Percentiles rank a stretch among this genome's conserved stretches.
Conservation (phyloP, 1,284 basidiomycete genomes). For the Prillingera fragicola region DNA sequence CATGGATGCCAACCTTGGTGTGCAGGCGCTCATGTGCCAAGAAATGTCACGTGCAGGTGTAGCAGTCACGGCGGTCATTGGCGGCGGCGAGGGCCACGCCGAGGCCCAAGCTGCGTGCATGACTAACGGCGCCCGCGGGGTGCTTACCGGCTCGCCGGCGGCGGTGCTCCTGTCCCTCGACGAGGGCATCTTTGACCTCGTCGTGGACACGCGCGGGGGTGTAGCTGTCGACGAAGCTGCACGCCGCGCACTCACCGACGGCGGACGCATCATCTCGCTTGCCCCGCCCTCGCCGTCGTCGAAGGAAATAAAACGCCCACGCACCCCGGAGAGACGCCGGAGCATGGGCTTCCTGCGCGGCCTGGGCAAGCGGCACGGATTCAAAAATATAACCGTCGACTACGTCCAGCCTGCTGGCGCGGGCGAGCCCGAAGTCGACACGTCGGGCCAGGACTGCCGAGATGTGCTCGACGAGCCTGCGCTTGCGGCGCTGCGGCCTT, state of each 20-base stretch:
- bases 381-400: slow-evolving; percentile 13
- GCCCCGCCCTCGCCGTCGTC: background rate
- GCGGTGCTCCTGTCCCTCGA: slow-evolving; percentile 39
- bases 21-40: slow-evolving; percentile 68
- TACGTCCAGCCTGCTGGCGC: slow-evolving; percentile 35
- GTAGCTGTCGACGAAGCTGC: slow-evolving; percentile 67
- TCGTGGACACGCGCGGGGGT: slow-evolving; percentile 75
- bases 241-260: slow-evolving; percentile 55
- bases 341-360: background rate
- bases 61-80: slow-evolving; percentile 40
- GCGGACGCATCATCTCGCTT: slow-evolving; percentile 27
- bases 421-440: slow-evolving; percentile 44
- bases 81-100: slow-evolving; percentile 33
- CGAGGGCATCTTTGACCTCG: slow-evolving; percentile 58
- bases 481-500: slow-evolving; percentile 33
- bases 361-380: background rate
- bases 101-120: slow-evolving; percentile 29
- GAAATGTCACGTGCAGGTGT: slow-evolving; percentile 54
- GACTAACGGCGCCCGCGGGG: slow-evolving; percentile 41
- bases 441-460: slow-evolving; percentile 37
- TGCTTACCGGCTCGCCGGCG: slow-evolving; percentile 38
- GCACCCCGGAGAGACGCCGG: background rate
- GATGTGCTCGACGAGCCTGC: slow-evolving; percentile 43
- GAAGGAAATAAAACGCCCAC: background rate
- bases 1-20: slow-evolving; percentile 67